These are phyloP conservation scores for Fusarium armeniacum DNA, from an alignment of 2,329 filamentous ascomycete species.

Conservation along the genomic window DNA sequence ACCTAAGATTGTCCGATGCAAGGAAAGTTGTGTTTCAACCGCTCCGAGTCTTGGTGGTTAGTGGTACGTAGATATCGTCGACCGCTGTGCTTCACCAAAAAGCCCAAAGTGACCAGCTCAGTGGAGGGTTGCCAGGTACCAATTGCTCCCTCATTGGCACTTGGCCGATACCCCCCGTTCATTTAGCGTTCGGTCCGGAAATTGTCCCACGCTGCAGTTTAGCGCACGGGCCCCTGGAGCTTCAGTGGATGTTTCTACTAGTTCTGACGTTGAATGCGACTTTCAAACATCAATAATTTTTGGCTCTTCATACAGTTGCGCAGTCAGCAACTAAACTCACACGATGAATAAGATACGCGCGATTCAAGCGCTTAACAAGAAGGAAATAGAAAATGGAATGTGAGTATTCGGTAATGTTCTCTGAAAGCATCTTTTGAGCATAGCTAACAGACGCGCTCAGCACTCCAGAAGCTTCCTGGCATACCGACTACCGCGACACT, in stretches of 20 bases:
- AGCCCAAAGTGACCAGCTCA: slow-evolving; percentile 42
- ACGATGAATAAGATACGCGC: slow-evolving; percentile 94
- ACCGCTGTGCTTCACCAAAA: slow-evolving; percentile 47
- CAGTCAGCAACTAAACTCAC: slow-evolving; percentile 9
- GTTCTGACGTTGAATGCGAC: slow-evolving; percentile 36
- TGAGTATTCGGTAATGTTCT: slow-evolving; percentile 59
- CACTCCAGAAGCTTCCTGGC: slow-evolving; percentile 90
- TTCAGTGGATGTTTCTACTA: slow-evolving; percentile 30
- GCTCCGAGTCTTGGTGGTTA: slow-evolving; percentile 4
- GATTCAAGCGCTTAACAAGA: slow-evolving; percentile 93
- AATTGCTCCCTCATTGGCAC: slow-evolving; percentile 33
- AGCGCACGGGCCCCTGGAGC: slow-evolving; percentile 39
- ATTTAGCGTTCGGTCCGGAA: slow-evolving; percentile 54
- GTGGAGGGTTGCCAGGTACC: slow-evolving; percentile 40
- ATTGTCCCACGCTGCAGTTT: slow-evolving; percentile 52
- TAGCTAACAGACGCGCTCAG: slow-evolving; percentile 60
- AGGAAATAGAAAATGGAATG: slow-evolving; percentile 91
- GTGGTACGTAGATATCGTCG: slow-evolving; percentile 41
- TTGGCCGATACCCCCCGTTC: slow-evolving; percentile 27
- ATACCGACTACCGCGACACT: slow-evolving; percentile 96
- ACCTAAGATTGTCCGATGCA: slow-evolving; percentile 8
- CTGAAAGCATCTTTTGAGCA: background rate
- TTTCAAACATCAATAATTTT: slow-evolving; percentile 18
- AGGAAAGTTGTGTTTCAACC: slow-evolving; percentile 22
- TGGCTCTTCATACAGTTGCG: background rate